Base-by-base conservation (phyloP, 345 rosid species). In the Hypericum androsaemum region DNA sequence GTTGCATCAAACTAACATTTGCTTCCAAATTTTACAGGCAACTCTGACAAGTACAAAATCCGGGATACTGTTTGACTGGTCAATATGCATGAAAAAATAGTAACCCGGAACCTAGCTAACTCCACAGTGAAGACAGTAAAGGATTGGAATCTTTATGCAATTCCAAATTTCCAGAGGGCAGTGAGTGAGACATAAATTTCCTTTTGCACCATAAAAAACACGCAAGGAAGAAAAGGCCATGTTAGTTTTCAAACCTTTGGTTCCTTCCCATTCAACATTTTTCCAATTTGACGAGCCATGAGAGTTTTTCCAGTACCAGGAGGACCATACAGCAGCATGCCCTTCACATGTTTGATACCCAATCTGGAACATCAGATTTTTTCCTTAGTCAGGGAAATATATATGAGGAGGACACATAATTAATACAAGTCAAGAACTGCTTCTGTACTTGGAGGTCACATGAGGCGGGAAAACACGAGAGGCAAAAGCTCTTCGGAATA, bases 261-360 rank as follows among this genome's bases (percentile, higher is more conserved):
- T 53, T 94, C 97, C 71, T 68, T 94, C 61, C 99, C 99, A 43
- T 88, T 88, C 77, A 94, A 74, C 89, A 94, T 86, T 70, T 88
- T 94, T 61, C 99, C 99, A 69, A 94, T 94, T 72, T 94, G 99
- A 39, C 97, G 96, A 62, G 99, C 99, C 84, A 94, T 94, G 41
- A 88, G 85, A 59, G 99, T 94, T 71, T 94, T 94, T 9, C 99
- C 97, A 37, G 97, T 94, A 40, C 99, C 99, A 62, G 97, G 99
- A 69, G 99, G 99, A 43, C 99, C 99, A 77, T 54, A 74, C 41
- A 94, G 94, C 66, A 94, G 78, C 96, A 94, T 88, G 8, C 99
- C 99, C 54, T 94, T 94, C 35, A 94, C 99, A 37, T 94, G 99
- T 71, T 94, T 86, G 44, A 94, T 94, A 57, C 99, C 99, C 80